These are phyloP conservation scores for Kondoa subrosea DNA, from an alignment of 768 basidiomycete species.

Conservation along the genomic window DNA sequence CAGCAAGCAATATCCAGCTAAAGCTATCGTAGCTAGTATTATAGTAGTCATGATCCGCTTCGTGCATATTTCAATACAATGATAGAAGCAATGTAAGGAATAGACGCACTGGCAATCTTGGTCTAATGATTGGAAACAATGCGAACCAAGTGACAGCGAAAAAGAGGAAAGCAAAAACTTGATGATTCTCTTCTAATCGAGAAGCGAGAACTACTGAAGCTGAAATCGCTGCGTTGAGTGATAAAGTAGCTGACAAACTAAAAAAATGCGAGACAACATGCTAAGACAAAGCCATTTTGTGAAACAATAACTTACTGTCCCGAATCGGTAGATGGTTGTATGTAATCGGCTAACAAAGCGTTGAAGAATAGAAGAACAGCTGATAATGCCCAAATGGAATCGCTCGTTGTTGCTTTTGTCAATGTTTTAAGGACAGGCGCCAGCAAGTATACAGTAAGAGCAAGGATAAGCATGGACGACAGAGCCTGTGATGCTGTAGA, in stretches of 20 bases:
- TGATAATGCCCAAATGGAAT: constrained; percentile 46
- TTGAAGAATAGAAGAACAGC: constrained; percentile 59
- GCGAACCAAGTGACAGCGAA: background rate
- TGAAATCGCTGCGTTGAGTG: constrained; percentile 18
- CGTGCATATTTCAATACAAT: background rate
- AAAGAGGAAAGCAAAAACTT: constrained; percentile 20
- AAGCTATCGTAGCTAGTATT: too few species aligned
- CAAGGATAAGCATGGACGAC: constrained; percentile 70
- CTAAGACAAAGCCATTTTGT: background rate
- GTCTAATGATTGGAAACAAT: background rate
- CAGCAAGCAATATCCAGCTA: too few species aligned
- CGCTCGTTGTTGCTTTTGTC: constrained; percentile 84
- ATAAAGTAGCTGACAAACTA: constrained; percentile 15
- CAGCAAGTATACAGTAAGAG: constrained; percentile 71
- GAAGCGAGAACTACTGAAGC: constrained; percentile 19
- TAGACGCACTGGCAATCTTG: background rate
- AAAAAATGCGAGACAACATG: background rate
- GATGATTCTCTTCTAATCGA: constrained; percentile 1
- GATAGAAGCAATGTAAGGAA: background rate
- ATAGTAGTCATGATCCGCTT: background rate
- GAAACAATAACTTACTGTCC: background rate
- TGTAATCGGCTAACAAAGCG: background rate
- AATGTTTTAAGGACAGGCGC: constrained; percentile 81
- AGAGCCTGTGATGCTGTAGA: constrained; percentile 48
- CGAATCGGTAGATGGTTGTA: background rate